Base-by-base conservation (phyloP, 768 basidiomycete species). In the Xerocomus potaroensis region DNA sequence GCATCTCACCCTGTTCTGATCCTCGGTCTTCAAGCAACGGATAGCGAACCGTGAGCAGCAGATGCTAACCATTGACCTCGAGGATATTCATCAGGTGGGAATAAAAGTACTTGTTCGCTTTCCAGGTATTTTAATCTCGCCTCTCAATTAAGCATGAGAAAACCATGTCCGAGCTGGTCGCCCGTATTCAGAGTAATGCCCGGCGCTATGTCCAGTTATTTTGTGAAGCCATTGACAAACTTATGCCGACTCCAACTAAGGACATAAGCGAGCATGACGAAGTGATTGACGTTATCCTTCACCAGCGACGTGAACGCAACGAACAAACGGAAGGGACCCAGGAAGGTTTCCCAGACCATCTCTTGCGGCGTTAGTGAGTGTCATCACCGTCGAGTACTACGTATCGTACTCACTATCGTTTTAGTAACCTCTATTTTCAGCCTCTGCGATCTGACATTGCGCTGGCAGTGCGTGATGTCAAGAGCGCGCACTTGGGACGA, bases 251-350 rank as follows among this genome's bases (percentile, higher is more conserved):
- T 30, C 90, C 93, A 11, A 93, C 88, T 8, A 87, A 84, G 62
- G 93, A 96, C 57, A 88, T 97, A 50, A 85, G 82, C 47, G 84
- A 91, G 52, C 80, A 91, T 32, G 88, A 91, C 51, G 96, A 99
- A 65, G 94, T 97, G 40, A 88, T 97, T 32, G 96, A 99, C 66
- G 84, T 98, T 5, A 96, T 99, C 48, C 77, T 98, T 52, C 91
- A 93, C 64, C 96, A 98, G 61, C 77, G 96, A 44, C 76, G 84
- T 44, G 89, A 96, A 64, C 78, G 91, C 48, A 97, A 97, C 58
- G 81, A 85, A 45, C 81, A 87, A 63, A 73, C 83, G 31, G 87
- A 89, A 45, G 84, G 80, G 18, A 66, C 67, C n/a, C 79, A 84
- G 51, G 79, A 82, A 16, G 80, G 81, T 26, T 98, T 98, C 66